Conservation (phyloP, 176 grass and related monocot genomes). For the Melocanna baccifera region DNA sequence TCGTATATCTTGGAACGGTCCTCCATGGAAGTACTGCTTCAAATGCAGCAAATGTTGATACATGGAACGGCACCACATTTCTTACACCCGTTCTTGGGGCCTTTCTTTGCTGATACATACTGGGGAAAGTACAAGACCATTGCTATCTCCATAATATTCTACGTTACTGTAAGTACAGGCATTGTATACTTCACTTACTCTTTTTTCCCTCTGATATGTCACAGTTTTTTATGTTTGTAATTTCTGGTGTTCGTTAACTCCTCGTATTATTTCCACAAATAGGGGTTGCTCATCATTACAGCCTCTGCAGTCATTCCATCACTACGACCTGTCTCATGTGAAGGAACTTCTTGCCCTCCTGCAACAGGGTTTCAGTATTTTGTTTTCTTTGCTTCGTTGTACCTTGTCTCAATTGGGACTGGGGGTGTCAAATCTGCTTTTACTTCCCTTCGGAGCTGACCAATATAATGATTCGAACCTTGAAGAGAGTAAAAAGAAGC, state of each 20-base stretch:
- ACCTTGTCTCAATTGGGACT: constrained; percentile 73
- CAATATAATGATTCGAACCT: constrained; percentile 77
- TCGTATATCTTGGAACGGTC: constrained; percentile 76
- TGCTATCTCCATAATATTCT: constrained; percentile 58
- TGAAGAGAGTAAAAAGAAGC: constrained; percentile 63
- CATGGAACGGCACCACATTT: constrained; percentile 83
- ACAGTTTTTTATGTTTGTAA: not conserved
- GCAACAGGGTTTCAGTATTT: constrained; percentile 68
- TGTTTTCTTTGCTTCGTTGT: constrained; percentile 65
- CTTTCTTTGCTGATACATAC: constrained; percentile 75
- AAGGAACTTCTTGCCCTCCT: constrained; percentile 60
- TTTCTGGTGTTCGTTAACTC: not conserved
- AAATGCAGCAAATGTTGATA: constrained; percentile 72
- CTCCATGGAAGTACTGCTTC: constrained; percentile 77
- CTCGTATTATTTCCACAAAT: constrained; percentile 18
- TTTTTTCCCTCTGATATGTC: no score
- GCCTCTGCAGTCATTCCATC: constrained; percentile 63
- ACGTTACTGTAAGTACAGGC: constrained; percentile 56
- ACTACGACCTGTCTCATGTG: constrained; percentile 56
- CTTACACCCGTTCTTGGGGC: constrained; percentile 72
- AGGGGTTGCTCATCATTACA: constrained; percentile 82
- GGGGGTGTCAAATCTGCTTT: constrained; percentile 77
- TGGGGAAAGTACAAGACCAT: constrained; percentile 91
- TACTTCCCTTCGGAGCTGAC: constrained; percentile 84
- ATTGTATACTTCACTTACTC: not conserved